These are phyloP conservation scores for Tylopilus microsporus DNA, from an alignment of 1,284 basidiomycete genomes.

Conservation along the genomic window DNA sequence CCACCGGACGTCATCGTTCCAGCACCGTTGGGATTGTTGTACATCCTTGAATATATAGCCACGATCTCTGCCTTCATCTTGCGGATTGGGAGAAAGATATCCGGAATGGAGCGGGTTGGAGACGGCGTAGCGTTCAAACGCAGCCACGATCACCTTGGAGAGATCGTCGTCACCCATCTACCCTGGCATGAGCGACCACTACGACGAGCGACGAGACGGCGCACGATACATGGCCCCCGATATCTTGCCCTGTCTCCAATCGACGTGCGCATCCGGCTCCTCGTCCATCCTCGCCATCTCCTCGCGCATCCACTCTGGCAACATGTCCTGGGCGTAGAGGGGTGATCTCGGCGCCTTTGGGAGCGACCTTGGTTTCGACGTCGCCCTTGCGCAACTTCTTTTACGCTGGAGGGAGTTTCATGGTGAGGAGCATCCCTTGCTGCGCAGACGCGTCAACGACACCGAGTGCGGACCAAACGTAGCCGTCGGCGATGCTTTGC, in stretches of 20 bases:
- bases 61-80: slow-evolving; percentile 93
- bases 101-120: slow-evolving; percentile 94
- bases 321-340: slow-evolving; percentile 70
- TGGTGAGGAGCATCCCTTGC: too few relatives aligned
- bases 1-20: slow-evolving; percentile 94
- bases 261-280: slow-evolving; percentile 42
- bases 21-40: slow-evolving; percentile 79
- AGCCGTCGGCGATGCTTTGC: too few relatives aligned
- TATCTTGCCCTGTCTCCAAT: slow-evolving; percentile 75
- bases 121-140: slow-evolving; percentile 67
- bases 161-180: slow-evolving; percentile 84
- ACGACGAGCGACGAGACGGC: slow-evolving; percentile 22
- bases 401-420: too few relatives aligned
- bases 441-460: too few relatives aligned
- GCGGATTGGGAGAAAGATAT: slow-evolving; percentile 90
- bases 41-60: slow-evolving; percentile 80
- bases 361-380: slow-evolving; percentile 67
- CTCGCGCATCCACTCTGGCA: slow-evolving; percentile 70
- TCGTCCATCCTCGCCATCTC: slow-evolving; percentile 79
- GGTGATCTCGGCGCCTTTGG: slow-evolving; percentile 54
- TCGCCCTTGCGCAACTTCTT: too few relatives aligned
- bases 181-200: background rate
- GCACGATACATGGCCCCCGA: slow-evolving; percentile 86
- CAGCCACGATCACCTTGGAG: slow-evolving; percentile 64
- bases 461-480: too few relatives aligned